A percentile compares a stretch with the other conserved stretches of the same genome.
These are phyloP conservation scores for Kondoa subrosea DNA, from an alignment of 768 basidiomycete species.

Conservation along the genomic window DNA sequence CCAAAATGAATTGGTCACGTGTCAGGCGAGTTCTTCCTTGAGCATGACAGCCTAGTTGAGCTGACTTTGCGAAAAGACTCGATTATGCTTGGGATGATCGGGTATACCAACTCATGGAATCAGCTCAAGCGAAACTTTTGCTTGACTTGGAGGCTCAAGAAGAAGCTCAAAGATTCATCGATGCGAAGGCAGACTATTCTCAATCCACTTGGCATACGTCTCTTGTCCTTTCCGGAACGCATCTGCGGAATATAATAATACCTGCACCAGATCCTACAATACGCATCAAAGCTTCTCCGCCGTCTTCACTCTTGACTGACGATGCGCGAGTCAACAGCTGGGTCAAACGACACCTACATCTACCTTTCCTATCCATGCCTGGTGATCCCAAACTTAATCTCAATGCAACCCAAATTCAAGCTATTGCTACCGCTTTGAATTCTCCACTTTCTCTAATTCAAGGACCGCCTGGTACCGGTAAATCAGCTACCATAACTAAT, in stretches of 20 bases:
- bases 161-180: not conserved
- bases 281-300: not conserved
- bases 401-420: slow-evolving; percentile 60
- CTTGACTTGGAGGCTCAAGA: not conserved
- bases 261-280: slow-evolving; percentile 37
- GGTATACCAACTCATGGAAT: not conserved
- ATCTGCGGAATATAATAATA: slow-evolving; percentile 54
- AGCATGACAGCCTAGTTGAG: not conserved
- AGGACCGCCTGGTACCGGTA: slow-evolving; percentile 87
- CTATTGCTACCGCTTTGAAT: slow-evolving; percentile 73
- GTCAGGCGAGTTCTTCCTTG: not conserved
- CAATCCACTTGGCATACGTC: not conserved
- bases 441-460: slow-evolving; percentile 65
- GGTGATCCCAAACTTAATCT: slow-evolving; percentile 61
- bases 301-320: slow-evolving; percentile 45
- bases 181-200: not conserved
- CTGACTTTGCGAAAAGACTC: not conserved
- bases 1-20: not conserved
- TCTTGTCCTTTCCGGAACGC: slow-evolving; percentile 39
- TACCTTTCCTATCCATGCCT: slow-evolving; percentile 48
- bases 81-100: not conserved
- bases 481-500: slow-evolving; percentile 47
- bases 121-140: not conserved
- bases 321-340: slow-evolving; percentile 68
- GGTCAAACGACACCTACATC: slow-evolving; percentile 49